Evolutionary conservation across 148 eudicot genomes (phyloP).

Genomic region (Salicornia ramosissima): DNA sequence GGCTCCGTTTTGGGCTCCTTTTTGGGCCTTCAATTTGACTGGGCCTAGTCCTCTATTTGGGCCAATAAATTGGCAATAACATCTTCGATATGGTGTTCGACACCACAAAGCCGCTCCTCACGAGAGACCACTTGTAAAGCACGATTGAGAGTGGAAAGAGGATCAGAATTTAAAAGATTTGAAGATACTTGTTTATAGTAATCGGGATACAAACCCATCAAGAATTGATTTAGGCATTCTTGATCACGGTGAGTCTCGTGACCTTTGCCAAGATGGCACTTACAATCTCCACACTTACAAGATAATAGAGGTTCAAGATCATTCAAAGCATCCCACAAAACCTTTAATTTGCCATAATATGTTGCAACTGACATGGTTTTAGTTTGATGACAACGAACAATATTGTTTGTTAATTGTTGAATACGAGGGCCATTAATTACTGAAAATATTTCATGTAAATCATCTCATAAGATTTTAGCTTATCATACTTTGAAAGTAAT

Average conservation of each 20-base stretch:
- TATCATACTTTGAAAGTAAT: not conserved
- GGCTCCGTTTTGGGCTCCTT: too few relatives aligned
- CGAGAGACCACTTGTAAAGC: not conserved
- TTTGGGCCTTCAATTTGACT: too few relatives aligned
- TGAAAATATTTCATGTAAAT: not conserved
- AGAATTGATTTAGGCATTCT: not conserved
- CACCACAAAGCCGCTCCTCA: not conserved
- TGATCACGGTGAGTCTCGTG: not conserved
- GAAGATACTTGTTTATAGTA: not conserved
- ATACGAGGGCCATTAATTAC: constrained; percentile 3
- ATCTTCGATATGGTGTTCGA: not conserved
- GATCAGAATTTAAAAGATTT: not conserved
- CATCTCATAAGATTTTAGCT: not conserved
- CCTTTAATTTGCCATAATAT: not conserved
- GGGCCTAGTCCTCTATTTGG: too few relatives aligned
- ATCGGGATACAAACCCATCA: not conserved
- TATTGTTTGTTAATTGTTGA: not conserved
- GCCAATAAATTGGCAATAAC: too few relatives aligned
- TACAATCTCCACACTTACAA: not conserved
- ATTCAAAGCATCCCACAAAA: not conserved
- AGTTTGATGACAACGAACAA: not conserved
- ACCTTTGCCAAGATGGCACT: not conserved
- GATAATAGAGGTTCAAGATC: not conserved
- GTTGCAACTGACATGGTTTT: not conserved
- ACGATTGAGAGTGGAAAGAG: not conserved